Evolutionary conservation across 306 rosid genomes (phyloP), one percentile per base, ranked within the genome.

Genomic region (Aeschynomene evenia): DNA sequence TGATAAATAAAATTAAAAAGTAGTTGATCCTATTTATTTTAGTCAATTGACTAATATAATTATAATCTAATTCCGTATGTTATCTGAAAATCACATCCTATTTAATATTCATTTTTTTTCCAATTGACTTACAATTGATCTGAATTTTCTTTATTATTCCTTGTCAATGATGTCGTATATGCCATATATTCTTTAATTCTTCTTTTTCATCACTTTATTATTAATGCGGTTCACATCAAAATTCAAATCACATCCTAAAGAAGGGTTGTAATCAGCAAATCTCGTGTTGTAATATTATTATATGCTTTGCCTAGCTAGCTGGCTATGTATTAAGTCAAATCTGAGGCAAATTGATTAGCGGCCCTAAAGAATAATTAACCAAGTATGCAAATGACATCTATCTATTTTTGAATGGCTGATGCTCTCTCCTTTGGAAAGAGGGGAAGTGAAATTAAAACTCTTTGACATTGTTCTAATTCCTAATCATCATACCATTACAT

Each of bases 301-400:
- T 48, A 50, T 50, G 56, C 56, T 50, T 19, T 42, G 49, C 14
- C 49, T 14, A n/a, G n/a, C n/a, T n/a, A n/a, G n/a, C n/a, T n/a
- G n/a, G n/a, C n/a, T n/a, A n/a, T n/a, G n/a, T n/a, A 42, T 61
- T 37, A 29, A 14, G 73, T 63, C 46, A 63, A 55, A 45, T 69
- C 61, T 64, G 16, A 33, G 23, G 53, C 45, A 49, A 33, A 33
- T 34, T 39, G 14, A 26, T 22, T n/a, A n/a, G n/a, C n/a, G n/a
- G n/a, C 15, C 22, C 53, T 50, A 34, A 45, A 36, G 60, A 45
- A 62, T 62, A n/a, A n/a, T n/a, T n/a, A n/a, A n/a, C n/a, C 34
- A 43, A 45, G n/a, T 45, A 26, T 46, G 50, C 2, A 28, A 28
- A 28, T 50, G 16, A 9, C 70, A 51, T 63, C 52, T 53, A 51